A percentile compares a stretch with the other conserved stretches of the same genome.
These are phyloP conservation scores for Chamaecyparis obtusa DNA, from an alignment of 75 land plant species.

Conservation along the genomic window DNA sequence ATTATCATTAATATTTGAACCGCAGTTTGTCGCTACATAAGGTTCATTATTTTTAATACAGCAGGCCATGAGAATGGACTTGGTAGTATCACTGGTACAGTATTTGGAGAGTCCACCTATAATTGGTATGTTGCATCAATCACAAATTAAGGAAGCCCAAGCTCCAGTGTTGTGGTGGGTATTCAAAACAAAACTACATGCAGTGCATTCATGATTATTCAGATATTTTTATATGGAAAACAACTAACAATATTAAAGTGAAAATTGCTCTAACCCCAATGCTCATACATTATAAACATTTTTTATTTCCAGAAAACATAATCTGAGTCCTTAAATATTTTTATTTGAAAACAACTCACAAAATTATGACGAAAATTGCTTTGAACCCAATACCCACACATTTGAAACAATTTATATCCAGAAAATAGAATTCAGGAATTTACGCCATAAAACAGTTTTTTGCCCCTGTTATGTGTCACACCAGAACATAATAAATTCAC, in stretches of 20 bases:
- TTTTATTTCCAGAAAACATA: not conserved
- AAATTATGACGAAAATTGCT: not conserved
- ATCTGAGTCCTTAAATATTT: not conserved
- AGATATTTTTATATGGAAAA: not conserved
- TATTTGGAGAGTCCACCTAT: not conserved
- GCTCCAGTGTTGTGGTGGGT: not conserved
- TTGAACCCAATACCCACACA: not conserved
- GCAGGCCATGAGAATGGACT: not conserved
- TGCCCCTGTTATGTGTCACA: not conserved
- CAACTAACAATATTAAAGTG: not conserved
- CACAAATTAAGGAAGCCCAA: not conserved
- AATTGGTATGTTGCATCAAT: not conserved
- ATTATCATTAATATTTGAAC: no score
- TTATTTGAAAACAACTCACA: not conserved
- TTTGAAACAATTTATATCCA: not conserved
- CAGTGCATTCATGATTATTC: not conserved
- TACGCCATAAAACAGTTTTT: not conserved
- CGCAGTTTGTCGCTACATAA: no score
- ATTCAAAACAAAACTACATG: not conserved
- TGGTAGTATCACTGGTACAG: not conserved
- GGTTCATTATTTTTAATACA: no score
- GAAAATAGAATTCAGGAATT: not conserved
- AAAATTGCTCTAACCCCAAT: not conserved
- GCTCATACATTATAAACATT: not conserved
- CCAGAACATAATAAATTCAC: not conserved